Percentiles rank a stretch among this genome's conserved stretches.
Conservation (phyloP, 1,284 basidiomycete species). For the Papiliotrema terrestris region DNA sequence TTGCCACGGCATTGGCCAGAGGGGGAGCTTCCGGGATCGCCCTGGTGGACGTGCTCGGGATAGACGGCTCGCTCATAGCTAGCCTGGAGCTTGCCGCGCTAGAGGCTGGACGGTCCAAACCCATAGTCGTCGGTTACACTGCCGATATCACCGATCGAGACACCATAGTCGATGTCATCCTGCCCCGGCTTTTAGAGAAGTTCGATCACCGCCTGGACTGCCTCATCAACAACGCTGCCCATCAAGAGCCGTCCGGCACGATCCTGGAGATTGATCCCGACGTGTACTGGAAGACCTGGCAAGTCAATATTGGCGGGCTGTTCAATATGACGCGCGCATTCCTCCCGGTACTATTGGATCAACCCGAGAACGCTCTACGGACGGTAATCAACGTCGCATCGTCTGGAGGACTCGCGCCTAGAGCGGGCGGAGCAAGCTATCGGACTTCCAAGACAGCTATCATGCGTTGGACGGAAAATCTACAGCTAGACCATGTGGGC, state of each 20-base stretch:
- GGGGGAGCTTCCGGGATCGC: slow-evolving; percentile 8
- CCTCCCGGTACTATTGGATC: not conserved
- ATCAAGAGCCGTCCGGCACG: slow-evolving; percentile 4
- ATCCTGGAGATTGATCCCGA: slow-evolving; percentile 10
- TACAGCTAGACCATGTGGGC: slow-evolving; percentile 3
- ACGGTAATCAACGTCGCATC: slow-evolving; percentile 11
- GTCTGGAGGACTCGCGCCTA: slow-evolving; percentile 2
- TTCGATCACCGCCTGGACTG: not conserved
- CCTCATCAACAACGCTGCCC: slow-evolving; percentile 8
- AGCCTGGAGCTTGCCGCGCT: not conserved
- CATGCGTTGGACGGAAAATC: slow-evolving; percentile 7
- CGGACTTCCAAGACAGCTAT: slow-evolving; percentile 9
- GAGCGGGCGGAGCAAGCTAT: slow-evolving; percentile 4
- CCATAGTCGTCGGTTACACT: not conserved
- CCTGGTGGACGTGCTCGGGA: not conserved
- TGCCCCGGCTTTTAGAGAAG: not conserved
- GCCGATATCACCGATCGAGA: not conserved
- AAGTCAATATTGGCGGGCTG: slow-evolving; percentile 8
- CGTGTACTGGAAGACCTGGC: slow-evolving; percentile 9
- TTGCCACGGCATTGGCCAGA: slow-evolving; percentile 7
- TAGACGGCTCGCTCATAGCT: not conserved
- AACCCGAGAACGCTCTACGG: not conserved
- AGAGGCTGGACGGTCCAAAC: slow-evolving; percentile 1
- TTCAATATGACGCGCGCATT: slow-evolving; percentile 7
- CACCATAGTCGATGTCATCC: not conserved